A percentile compares a stretch with the other conserved stretches of the same genome.
phyloP scores from a whole-genome alignment of 2,329 filamentous ascomycete genomes.

The Fusarium begoniae region DNA sequence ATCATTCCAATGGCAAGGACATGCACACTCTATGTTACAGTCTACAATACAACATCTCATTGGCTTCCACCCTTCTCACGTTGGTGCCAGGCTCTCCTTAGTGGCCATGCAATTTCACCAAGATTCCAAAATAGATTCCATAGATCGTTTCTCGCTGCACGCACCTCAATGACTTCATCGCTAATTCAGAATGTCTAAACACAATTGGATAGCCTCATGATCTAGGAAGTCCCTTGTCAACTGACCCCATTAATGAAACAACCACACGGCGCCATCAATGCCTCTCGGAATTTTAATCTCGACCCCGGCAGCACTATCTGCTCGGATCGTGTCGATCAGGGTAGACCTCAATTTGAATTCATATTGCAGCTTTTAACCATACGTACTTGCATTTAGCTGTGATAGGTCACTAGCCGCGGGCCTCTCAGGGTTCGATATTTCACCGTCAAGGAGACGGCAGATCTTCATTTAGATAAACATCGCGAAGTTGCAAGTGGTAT shows the following conservation, averaged over 20 bases:
- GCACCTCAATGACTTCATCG: conserved; percentile 20
- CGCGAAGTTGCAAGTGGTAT: not conserved
- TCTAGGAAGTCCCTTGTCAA: not conserved
- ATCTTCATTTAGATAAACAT: conserved; percentile 30
- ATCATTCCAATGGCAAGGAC: not conserved
- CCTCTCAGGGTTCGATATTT: not conserved
- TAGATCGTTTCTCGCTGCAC: not conserved
- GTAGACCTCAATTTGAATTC: conserved; percentile 23
- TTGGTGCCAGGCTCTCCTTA: not conserved
- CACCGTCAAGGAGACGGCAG: not conserved
- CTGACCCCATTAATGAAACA: conserved; percentile 16
- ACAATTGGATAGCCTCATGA: not conserved
- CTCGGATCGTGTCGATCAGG: conserved; percentile 23
- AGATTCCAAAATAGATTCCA: not conserved
- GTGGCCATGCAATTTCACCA: conserved; percentile 1
- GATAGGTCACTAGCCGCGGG: conserved; percentile 2
- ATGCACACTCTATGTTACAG: not conserved
- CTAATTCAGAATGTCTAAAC: not conserved
- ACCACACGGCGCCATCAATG: conserved; percentile 1
- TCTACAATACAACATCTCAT: not conserved
- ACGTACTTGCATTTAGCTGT: not conserved
- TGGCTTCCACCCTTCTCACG: too few relatives aligned
- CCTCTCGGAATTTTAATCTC: conserved; percentile 10
- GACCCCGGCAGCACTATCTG: conserved; percentile 19
- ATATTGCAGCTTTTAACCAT: conserved; percentile 4